Percentiles rank a stretch among this genome's conserved stretches.
These are phyloP conservation scores for Haplosporangium gracile DNA, from an alignment of 192 early-diverging fungal genomes.

Conservation along the genomic window DNA sequence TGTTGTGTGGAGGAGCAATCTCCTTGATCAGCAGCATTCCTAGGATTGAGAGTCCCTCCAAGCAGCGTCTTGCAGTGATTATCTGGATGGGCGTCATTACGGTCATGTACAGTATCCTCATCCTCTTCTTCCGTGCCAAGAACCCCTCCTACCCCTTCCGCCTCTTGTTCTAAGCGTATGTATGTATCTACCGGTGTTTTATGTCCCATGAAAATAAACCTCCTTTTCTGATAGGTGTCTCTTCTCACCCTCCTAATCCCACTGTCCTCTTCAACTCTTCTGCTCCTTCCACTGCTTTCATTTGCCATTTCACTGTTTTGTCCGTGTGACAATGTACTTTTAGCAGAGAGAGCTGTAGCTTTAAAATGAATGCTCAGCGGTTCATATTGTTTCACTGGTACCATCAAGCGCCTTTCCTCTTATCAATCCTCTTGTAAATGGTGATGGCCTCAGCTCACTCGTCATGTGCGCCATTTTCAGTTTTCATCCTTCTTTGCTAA, in stretches of 20 bases:
- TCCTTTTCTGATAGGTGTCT: neutral
- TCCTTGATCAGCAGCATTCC: slow-evolving; percentile 69
- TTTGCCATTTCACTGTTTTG: neutral
- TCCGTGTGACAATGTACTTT: neutral
- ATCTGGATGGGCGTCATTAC: slow-evolving; percentile 73
- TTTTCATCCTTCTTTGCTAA: neutral
- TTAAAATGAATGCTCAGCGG: neutral
- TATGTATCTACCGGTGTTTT: neutral
- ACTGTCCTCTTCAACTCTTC: too few species aligned
- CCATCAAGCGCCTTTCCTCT: neutral
- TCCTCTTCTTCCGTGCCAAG: slow-evolving; percentile 78
- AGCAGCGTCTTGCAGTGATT: slow-evolving; percentile 73
- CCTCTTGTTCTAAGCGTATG: slow-evolving; percentile 56
- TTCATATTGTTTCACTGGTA: neutral
- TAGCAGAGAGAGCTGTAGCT: neutral
- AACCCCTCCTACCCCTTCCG: slow-evolving; percentile 79
- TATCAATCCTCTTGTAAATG: neutral
- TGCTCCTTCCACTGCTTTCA: neutral
- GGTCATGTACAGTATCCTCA: slow-evolving; percentile 71
- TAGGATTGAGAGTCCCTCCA: slow-evolving; percentile 61
- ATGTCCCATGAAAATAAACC: neutral
- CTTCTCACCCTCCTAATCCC: neutral
- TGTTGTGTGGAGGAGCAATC: slow-evolving; percentile 66
- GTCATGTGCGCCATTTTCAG: neutral
- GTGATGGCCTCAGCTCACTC: neutral